A percentile compares a stretch with the other conserved stretches of the same genome.
These are phyloP conservation scores for Capronia americana DNA, from an alignment of 2,329 filamentous ascomycete species.

Conservation along the genomic window DNA sequence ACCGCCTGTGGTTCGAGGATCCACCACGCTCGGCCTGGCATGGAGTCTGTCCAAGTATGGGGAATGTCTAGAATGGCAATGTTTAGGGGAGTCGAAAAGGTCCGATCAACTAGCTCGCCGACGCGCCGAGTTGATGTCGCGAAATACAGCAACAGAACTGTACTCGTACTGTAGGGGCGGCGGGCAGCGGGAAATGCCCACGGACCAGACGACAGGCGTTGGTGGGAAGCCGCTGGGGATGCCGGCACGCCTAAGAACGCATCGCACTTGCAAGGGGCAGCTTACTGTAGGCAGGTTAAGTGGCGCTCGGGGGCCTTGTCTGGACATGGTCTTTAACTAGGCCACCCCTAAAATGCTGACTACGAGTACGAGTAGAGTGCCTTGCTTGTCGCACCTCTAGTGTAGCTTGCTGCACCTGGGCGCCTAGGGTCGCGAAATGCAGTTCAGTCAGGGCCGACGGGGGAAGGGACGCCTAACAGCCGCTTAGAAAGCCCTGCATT, in stretches of 20 bases:
- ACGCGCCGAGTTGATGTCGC: background rate
- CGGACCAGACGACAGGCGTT: background rate
- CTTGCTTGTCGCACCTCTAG: background rate
- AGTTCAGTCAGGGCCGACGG: too few species aligned
- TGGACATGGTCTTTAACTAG: background rate
- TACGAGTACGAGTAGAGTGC: too few species aligned
- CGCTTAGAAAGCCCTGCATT: too few species aligned
- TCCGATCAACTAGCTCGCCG: background rate
- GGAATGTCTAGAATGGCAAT: background rate
- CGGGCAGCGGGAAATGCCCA: too few species aligned
- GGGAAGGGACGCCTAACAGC: too few species aligned
- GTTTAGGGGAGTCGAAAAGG: background rate
- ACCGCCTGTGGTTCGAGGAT: background rate
- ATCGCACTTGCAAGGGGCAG: too few species aligned
- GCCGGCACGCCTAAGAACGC: background rate
- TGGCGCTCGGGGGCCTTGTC: too few species aligned
- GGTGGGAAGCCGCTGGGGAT: background rate
- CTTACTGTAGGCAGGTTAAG: too few species aligned
- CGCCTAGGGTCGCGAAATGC: too few species aligned
- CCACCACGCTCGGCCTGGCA: background rate
- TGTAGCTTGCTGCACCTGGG: too few species aligned
- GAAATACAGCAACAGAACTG: too few species aligned
- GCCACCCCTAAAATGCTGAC: background rate
- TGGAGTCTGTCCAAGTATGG: background rate
- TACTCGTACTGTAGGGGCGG: too few species aligned